A percentile compares a stretch with the other conserved stretches of the same genome.
These are phyloP conservation scores for Xanthoconium stramineum DNA, from an alignment of 768 basidiomycete genomes.

Conservation along the genomic window DNA sequence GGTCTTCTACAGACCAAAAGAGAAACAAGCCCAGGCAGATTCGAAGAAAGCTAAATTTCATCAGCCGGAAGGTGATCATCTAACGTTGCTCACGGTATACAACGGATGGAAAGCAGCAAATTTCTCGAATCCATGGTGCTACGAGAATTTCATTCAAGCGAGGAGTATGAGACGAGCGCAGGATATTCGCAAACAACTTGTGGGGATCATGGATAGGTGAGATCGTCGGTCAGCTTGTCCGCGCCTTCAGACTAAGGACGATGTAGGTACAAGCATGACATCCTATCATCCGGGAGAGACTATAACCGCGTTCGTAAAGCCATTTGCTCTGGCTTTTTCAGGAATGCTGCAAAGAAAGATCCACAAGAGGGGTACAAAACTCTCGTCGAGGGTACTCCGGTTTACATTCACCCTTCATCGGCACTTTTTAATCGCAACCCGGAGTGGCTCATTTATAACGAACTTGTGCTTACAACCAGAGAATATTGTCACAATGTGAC, in stretches of 20 bases:
- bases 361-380: slow-evolving; percentile 99
- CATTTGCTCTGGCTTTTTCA: slow-evolving; percentile 97
- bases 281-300: slow-evolving; percentile 87
- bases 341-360: slow-evolving; percentile 98
- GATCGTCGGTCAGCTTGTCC: slow-evolving; percentile 20
- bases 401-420: slow-evolving; percentile 97
- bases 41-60: slow-evolving; percentile 99
- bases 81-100: slow-evolving; percentile 90
- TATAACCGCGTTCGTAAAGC: slow-evolving; percentile 92
- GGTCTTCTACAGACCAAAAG: slow-evolving; percentile 98
- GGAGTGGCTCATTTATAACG: slow-evolving; percentile 96
- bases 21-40: slow-evolving; percentile 98
- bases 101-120: slow-evolving; percentile 97
- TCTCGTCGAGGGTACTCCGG: slow-evolving; percentile 95
- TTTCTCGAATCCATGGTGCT: slow-evolving; percentile 99
- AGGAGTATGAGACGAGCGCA: slow-evolving; percentile 96
- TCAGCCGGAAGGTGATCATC: slow-evolving; percentile 96
- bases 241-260: slow-evolving; percentile 2
- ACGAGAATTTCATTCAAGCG: slow-evolving; percentile 98
- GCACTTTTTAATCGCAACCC: slow-evolving; percentile 96
- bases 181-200: slow-evolving; percentile 94
- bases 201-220: slow-evolving; percentile 98
- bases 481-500: slow-evolving; percentile 94
- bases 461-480: slow-evolving; percentile 93
- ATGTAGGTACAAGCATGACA: slow-evolving; percentile 91